Evolutionary conservation across 2,329 filamentous ascomycete species (phyloP), one percentile per base, ranked within the genome.

Genomic region (Ramichloridium luteum): DNA sequence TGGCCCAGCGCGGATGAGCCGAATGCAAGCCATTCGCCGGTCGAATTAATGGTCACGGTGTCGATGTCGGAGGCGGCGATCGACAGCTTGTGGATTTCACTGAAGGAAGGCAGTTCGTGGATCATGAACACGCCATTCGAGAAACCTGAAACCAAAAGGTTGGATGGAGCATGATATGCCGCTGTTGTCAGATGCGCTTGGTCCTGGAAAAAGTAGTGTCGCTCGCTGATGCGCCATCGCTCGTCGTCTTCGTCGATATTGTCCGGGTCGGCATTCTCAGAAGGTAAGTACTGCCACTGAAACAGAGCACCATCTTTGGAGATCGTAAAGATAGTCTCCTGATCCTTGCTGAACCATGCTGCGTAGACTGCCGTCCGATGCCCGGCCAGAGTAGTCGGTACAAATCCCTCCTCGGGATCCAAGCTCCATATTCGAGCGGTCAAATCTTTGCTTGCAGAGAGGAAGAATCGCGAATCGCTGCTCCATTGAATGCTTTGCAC

Each of bases 231-330:
- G 39, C 86, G 75, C 90, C 90, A 98, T 40, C 79, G 75, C 60
- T 81, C 71, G 38, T 86, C 75, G 1, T 72, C 69, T 13, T 72
- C 71, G 31, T 68, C 65, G 3, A 48, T 64, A 28, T 74, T 68
- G 15, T 68, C 65, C 23, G 56, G 57, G 25, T 67, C 64, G 4
- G 55, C 54, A 11, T 63, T 57, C 34, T 68, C 55, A 50, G 74
- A 65, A 35, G 70, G 53, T 34, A 74, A 70, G 57, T 90, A 98
- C 51, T 82, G 77, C 90, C 90, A 98, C 42, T 81, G 73, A 50
- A 96, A 96, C 1, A 96, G 70, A 3, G 90, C 86, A n/a, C 90
- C 92, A 56, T 98, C 92, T 56, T 92, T 92, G 59, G 88, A 94
- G 42, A 93, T 75, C 0, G 90, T 96, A 55, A 90, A 98, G 32